These are phyloP conservation scores for Yarrowia porcina DNA, from an alignment of 805 yeast genomes.

Conservation along the genomic window DNA sequence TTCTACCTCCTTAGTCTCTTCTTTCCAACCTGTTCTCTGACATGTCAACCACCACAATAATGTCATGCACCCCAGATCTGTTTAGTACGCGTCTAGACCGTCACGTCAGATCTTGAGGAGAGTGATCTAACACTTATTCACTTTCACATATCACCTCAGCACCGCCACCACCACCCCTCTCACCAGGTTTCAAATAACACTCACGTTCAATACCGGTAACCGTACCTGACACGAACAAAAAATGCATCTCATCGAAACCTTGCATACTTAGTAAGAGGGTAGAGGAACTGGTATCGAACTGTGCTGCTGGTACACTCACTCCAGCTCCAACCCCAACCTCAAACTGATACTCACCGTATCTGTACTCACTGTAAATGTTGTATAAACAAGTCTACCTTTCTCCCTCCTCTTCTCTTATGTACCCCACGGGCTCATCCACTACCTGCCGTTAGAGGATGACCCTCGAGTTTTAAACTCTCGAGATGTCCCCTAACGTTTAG, in stretches of 20 bases:
- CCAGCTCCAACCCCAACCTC: no score
- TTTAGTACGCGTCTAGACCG: not conserved
- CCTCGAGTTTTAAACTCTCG: not conserved
- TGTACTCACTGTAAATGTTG: no score
- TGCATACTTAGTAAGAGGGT: not conserved
- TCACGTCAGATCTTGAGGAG: no score
- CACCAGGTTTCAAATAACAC: not conserved
- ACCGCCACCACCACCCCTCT: no score
- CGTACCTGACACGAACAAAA: not conserved
- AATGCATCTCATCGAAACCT: slow-evolving; percentile 9
- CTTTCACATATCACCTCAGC: no score
- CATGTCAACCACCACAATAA: no score
- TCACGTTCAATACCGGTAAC: not conserved
- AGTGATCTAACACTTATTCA: no score
- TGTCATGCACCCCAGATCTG: not conserved
- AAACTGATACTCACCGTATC: no score
- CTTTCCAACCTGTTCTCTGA: no score
- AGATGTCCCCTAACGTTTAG: slow-evolving; percentile 27
- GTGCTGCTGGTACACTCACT: not conserved
- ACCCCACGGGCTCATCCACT: slow-evolving; percentile 13
- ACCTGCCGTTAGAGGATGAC: slow-evolving; percentile 22
- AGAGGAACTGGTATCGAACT: no score
- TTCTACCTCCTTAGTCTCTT: no score
- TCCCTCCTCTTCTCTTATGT: not conserved
- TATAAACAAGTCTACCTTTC: no score